A percentile compares a stretch with the other conserved stretches of the same genome.
phyloP scores from a whole-genome alignment of 164 flowering plant genomes.

The Vitis cinerea region DNA sequence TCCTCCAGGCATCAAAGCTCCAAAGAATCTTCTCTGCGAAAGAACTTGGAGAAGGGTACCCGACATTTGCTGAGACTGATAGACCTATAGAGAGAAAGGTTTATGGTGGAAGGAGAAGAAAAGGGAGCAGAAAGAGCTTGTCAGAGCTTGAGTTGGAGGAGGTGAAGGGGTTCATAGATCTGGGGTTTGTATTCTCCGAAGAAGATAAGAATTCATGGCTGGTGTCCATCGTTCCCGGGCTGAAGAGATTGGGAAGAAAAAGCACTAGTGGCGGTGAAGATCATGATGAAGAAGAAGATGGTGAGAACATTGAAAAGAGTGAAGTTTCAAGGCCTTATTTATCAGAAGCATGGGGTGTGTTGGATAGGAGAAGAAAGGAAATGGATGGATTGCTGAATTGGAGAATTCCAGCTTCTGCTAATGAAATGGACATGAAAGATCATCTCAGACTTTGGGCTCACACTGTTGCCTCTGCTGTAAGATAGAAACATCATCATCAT shows the following conservation, averaged over 20 bases:
- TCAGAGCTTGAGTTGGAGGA: slow-evolving; percentile 38
- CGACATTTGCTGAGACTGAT: not conserved
- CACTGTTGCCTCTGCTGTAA: slow-evolving; percentile 35
- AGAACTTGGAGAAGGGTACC: slow-evolving; percentile 7
- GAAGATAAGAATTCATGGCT: slow-evolving; percentile 27
- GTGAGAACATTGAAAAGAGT: not conserved
- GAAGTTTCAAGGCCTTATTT: slow-evolving; percentile 36
- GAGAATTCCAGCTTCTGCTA: slow-evolving; percentile 21
- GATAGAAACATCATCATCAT: slow-evolving; percentile 8
- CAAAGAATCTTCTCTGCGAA: slow-evolving; percentile 28
- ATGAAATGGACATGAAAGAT: slow-evolving; percentile 28
- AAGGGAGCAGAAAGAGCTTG: slow-evolving; percentile 25
- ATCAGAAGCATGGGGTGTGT: slow-evolving; percentile 29
- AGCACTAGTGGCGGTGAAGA: not conserved
- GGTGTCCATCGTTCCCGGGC: slow-evolving; percentile 31
- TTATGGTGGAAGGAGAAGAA: not conserved
- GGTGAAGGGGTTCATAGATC: slow-evolving; percentile 41
- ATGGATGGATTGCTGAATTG: slow-evolving; percentile 13
- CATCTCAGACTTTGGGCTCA: slow-evolving; percentile 39
- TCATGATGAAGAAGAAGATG: not conserved
- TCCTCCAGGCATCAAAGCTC: slow-evolving; percentile 19
- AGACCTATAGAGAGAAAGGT: not conserved
- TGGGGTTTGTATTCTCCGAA: slow-evolving; percentile 39
- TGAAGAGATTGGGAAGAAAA: slow-evolving; percentile 19
- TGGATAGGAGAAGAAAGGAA: not conserved